Base-by-base conservation (phyloP, 2,329 filamentous ascomycete genomes). In the Stachybotrys chartarum region DNA sequence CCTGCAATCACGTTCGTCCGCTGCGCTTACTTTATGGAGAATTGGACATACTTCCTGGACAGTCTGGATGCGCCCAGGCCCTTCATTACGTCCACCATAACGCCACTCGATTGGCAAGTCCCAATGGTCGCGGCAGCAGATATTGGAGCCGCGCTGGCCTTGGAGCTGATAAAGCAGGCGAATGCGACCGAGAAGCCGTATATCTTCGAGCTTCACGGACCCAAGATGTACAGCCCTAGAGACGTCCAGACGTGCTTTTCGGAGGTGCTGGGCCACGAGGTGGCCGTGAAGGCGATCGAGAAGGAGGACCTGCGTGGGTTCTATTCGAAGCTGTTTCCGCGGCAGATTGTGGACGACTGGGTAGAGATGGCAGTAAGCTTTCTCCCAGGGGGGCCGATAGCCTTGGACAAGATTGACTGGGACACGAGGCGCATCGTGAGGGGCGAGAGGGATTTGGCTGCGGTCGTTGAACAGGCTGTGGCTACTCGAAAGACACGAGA, bases 21-120 rank as follows among this genome's bases (percentile, higher is more conserved):
- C 6, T 68, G 63, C 49, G 56, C 58, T 0, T 74, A 70, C 58
- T 73, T 74, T 35, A 73, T 72, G 69, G 70, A 74, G 57, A 73
- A 73, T 51, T 73, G 71, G 71, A 63, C 62, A 4, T 56, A 58
- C 53, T 54, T 56, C 1, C 30, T 67, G 1, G 61, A 67, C 17
- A 70, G 65, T 0, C 56, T 73, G 39, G 59, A 61, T 17, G 57
- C 42, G 0, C 52, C 61, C 1, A 48, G 61, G 0, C 65, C 68
- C 1, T 71, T 67, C 58, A 67, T 74, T 54, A 67, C 57, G 51
- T 70, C 70, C 0, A 66, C 68, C 1, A 60, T 73, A 16, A 68
- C 67, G 0, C 71, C 72, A 0, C 47, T 69, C 2, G 68, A 71
- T 10, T 66, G 58, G 45, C 57, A 65, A 24, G 32, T 71, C 10